phyloP scores from a whole-genome alignment of 2,329 filamentous ascomycete species.

The Trichoderma oligosporum region DNA sequence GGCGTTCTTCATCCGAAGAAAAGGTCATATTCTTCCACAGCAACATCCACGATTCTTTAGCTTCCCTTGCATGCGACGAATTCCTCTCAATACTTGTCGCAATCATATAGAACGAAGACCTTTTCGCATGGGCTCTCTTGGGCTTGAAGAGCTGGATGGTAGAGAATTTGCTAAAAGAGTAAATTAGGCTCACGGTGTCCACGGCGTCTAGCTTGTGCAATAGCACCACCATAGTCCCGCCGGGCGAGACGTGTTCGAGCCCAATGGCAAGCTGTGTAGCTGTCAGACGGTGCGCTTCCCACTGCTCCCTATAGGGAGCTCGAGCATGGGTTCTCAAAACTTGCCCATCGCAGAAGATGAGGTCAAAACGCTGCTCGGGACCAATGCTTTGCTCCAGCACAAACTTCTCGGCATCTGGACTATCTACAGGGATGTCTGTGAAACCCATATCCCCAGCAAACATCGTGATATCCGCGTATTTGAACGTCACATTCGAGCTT shows the following conservation, averaged over 20 bases:
- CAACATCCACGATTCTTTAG: slow-evolving; percentile 40
- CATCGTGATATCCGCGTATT: slow-evolving; percentile 48
- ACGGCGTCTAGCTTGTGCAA: slow-evolving; percentile 46
- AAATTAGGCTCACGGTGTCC: slow-evolving; percentile 37
- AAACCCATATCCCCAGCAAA: slow-evolving; percentile 44
- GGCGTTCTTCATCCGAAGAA: slow-evolving; percentile 28
- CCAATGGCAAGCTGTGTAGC: slow-evolving; percentile 42
- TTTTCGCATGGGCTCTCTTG: slow-evolving; percentile 34
- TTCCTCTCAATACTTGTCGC: slow-evolving; percentile 40
- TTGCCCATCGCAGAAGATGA: slow-evolving; percentile 48
- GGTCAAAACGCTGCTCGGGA: slow-evolving; percentile 33
- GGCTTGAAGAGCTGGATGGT: slow-evolving; percentile 45
- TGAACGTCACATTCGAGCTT: slow-evolving; percentile 21
- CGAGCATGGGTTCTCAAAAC: slow-evolving; percentile 40
- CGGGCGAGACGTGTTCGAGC: slow-evolving; percentile 42
- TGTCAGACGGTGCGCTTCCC: slow-evolving; percentile 37
- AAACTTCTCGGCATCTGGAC: slow-evolving; percentile 27
- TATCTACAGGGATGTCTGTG: slow-evolving; percentile 30
- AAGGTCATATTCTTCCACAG: slow-evolving; percentile 41
- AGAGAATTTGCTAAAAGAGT: slow-evolving; percentile 41
- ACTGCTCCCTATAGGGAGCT: slow-evolving; percentile 30
- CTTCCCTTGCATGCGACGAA: slow-evolving; percentile 30
- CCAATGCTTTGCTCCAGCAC: slow-evolving; percentile 30
- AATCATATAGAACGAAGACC: slow-evolving; percentile 53
- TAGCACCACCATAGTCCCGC: slow-evolving; percentile 49